Evolutionary conservation across 805 yeast species (phyloP).

Genomic region (Pichia paraexigua): DNA sequence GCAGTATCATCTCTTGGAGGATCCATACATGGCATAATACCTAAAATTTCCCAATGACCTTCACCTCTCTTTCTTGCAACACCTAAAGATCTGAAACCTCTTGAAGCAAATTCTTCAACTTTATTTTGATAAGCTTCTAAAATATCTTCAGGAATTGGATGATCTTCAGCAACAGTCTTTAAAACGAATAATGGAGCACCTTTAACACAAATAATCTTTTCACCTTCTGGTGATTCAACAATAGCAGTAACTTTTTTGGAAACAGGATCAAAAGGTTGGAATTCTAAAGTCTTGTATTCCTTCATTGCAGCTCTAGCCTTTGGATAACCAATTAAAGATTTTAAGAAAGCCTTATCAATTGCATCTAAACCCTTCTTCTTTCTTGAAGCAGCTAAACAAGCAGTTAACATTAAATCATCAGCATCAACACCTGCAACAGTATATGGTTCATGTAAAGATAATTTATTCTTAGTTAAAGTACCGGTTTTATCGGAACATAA

Average conservation of each 20-base stretch:
- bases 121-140: conserved; percentile 93
- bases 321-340: conserved; percentile 81
- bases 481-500: conserved; percentile 98
- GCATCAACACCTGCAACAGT: conserved; percentile 96
- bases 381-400: conserved; percentile 96
- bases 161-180: conserved; percentile 95
- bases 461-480: conserved; percentile 94
- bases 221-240: conserved; percentile 95
- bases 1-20: conserved; percentile 99
- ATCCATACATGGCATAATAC: conserved; percentile 98
- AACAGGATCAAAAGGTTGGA: conserved; percentile 97
- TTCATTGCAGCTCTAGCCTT: conserved; percentile 87
- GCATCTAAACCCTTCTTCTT: conserved; percentile 98
- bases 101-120: conserved; percentile 94
- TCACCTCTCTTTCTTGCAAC: conserved; percentile 98
- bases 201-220: conserved; percentile 90
- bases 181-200: conserved; percentile 97
- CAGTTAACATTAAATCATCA: conserved; percentile 94
- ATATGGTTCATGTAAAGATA: conserved; percentile 94
- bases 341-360: conserved; percentile 93
- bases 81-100: conserved; percentile 98
- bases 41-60: conserved; percentile 96
- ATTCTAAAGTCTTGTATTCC: conserved; percentile 89
- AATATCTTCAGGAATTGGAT: conserved; percentile 90
- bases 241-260: conserved; percentile 93